phyloP scores from a whole-genome alignment of 805 yeast genomes.

The Candida insectorum region DNA sequence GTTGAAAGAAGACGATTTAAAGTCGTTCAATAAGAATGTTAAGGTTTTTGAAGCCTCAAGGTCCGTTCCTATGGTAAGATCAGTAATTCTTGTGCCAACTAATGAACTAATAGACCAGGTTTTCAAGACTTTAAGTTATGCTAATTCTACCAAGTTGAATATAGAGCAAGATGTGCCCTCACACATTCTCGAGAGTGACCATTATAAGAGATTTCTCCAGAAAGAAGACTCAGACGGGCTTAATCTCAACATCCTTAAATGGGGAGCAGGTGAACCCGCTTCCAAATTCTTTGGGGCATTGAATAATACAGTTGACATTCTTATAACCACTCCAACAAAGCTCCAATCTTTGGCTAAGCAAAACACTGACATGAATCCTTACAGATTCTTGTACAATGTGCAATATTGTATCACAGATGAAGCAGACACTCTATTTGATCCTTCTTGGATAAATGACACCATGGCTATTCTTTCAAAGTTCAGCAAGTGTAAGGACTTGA shows the following conservation, averaged over 20 bases:
- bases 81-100: constrained; percentile 84
- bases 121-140: constrained; percentile 38
- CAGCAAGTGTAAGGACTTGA: constrained; percentile 53
- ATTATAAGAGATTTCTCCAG: constrained; percentile 20
- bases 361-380: constrained; percentile 30
- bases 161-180: constrained; percentile 16
- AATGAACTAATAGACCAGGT: constrained; percentile 87
- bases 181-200: constrained; percentile 12
- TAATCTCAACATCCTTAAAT: constrained; percentile 47
- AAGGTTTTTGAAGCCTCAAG: constrained; percentile 20
- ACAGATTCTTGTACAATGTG: constrained; percentile 41
- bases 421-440: constrained; percentile 89
- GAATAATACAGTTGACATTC: constrained; percentile 62
- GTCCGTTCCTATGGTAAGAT: constrained; percentile 44
- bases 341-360: constrained; percentile 38
- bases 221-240: constrained; percentile 25
- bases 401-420: constrained; percentile 78
- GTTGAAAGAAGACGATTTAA: constrained; percentile 54
- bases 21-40: constrained; percentile 16
- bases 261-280: constrained; percentile 62
- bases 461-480: constrained; percentile 51
- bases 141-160: constrained; percentile 23
- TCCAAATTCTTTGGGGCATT: constrained; percentile 46
- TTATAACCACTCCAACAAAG: constrained; percentile 85
- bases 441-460: constrained; percentile 70